These are phyloP conservation scores for Aspergillus phoenicis DNA, from an alignment of 2,329 filamentous ascomycete species.

Conservation along the genomic window DNA sequence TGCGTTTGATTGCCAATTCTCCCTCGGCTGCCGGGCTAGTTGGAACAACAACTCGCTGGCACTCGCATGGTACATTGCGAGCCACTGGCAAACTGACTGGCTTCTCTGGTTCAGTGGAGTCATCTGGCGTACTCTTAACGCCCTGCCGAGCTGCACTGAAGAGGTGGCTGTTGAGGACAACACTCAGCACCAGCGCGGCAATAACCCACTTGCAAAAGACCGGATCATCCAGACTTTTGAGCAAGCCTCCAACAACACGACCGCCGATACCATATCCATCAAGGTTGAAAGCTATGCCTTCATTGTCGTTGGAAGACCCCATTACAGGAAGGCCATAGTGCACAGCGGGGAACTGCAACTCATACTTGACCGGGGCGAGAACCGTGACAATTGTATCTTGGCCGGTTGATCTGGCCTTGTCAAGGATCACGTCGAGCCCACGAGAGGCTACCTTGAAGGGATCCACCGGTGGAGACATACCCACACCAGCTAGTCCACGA, in stretches of 20 bases:
- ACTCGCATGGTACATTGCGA: constrained; percentile 24
- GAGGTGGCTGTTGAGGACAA: constrained; percentile 92
- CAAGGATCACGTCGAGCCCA: constrained; percentile 80
- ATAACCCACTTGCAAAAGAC: constrained; percentile 98
- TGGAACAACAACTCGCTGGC: neutral
- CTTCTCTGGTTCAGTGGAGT: constrained; percentile 32
- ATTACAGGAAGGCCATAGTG: constrained; percentile 47
- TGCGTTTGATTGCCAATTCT: constrained; percentile 53
- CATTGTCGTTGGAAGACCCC: constrained; percentile 52
- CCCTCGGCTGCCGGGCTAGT: neutral
- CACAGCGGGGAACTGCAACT: constrained; percentile 67
- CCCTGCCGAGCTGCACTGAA: constrained; percentile 99
- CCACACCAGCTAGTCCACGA: constrained; percentile 46
- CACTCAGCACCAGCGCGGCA: constrained; percentile 82
- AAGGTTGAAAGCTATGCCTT: constrained; percentile 64
- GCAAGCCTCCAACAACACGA: constrained; percentile 83
- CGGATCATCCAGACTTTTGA: constrained; percentile 94
- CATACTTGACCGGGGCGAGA: constrained; percentile 92
- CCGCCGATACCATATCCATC: constrained; percentile 66
- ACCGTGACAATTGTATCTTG: constrained; percentile 78
- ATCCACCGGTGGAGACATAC: constrained; percentile 78
- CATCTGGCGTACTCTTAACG: constrained; percentile 74
- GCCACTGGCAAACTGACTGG: constrained; percentile 39
- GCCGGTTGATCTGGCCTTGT: constrained; percentile 66
- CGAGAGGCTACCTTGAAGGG: constrained; percentile 95